These are phyloP conservation scores for Ruellia speciosa DNA, from an alignment of 305 asterid species.

Conservation along the genomic window DNA sequence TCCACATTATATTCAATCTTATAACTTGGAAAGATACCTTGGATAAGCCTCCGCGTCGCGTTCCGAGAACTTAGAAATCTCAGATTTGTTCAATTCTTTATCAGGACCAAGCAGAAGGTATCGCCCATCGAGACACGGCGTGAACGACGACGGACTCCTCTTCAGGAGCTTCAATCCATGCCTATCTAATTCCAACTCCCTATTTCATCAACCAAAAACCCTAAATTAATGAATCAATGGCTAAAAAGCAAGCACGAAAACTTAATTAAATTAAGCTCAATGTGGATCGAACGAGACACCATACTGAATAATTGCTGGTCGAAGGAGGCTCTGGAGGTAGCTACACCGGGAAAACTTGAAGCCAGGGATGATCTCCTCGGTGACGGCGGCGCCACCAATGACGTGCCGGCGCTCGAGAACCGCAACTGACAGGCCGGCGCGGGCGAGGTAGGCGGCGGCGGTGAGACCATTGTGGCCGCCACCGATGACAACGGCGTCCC, in stretches of 20 bases:
- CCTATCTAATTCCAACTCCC: constrained; percentile 75
- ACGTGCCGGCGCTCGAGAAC: constrained; percentile 93
- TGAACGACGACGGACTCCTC: constrained; percentile 84
- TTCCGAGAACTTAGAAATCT: constrained; percentile 81
- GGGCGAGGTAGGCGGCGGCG: constrained; percentile 90
- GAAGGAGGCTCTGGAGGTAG: constrained; percentile 95
- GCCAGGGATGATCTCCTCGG: constrained; percentile 87
- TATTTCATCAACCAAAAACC: constrained; percentile 19
- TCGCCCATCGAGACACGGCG: constrained; percentile 84
- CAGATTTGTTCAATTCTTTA: constrained; percentile 51
- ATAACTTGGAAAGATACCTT: constrained; percentile 28
- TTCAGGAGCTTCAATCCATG: constrained; percentile 80
- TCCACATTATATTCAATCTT: neutral
- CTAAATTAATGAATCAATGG: neutral
- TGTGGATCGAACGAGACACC: constrained; percentile 14
- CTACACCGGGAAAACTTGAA: constrained; percentile 95
- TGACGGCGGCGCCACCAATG: constrained; percentile 93
- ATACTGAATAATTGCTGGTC: constrained; percentile 66
- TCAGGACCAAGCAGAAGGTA: constrained; percentile 80
- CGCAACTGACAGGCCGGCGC: constrained; percentile 85
- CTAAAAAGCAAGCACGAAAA: neutral
- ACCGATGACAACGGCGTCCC: constrained; percentile 87
- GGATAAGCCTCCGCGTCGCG: constrained; percentile 80
- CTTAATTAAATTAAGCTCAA: neutral
- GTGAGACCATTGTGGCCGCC: constrained; percentile 97